Evolutionary conservation across 495 filamentous ascomycete species (phyloP).

Genomic region (Coniosporium apollinis): DNA sequence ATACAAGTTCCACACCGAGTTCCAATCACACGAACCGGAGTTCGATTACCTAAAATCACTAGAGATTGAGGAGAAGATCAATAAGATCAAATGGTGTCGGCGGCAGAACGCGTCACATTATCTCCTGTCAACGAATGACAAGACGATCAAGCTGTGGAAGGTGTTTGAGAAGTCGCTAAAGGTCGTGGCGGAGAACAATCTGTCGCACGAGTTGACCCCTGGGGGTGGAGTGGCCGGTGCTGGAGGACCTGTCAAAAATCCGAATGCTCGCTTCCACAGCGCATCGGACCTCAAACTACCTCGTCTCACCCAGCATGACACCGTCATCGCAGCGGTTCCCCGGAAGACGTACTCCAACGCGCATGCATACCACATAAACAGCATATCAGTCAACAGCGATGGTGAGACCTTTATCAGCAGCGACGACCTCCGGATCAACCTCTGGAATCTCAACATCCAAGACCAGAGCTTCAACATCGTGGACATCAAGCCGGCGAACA

Average conservation of each 20-base stretch:
- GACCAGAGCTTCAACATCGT: slow-evolving; percentile 99
- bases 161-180: slow-evolving; percentile 98
- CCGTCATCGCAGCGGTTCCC: slow-evolving; percentile 91
- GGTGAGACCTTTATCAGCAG: slow-evolving; percentile 98
- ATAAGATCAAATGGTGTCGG: slow-evolving; percentile 99
- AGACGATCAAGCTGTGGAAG: slow-evolving; percentile 99
- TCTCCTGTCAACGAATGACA: slow-evolving; percentile 95
- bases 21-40: slow-evolving; percentile 97
- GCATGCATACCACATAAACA: slow-evolving; percentile 99
- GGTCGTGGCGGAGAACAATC: slow-evolving; percentile 96
- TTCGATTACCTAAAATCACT: slow-evolving; percentile 98
- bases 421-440: slow-evolving; percentile 91
- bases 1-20: slow-evolving; percentile 99
- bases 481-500: slow-evolving; percentile 98
- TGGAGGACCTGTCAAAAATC: slow-evolving; percentile 51
- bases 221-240: slow-evolving; percentile 54
- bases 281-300: slow-evolving; percentile 79
- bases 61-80: slow-evolving; percentile 99
- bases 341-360: slow-evolving; percentile 94
- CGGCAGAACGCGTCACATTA: slow-evolving; percentile 97
- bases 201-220: slow-evolving; percentile 85
- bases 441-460: slow-evolving; percentile 98
- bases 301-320: slow-evolving; percentile 93
- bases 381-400: slow-evolving; percentile 98
- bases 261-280: slow-evolving; percentile 58